phyloP scores from a whole-genome alignment of 768 basidiomycete species.

The Lactarius deliciosus region DNA sequence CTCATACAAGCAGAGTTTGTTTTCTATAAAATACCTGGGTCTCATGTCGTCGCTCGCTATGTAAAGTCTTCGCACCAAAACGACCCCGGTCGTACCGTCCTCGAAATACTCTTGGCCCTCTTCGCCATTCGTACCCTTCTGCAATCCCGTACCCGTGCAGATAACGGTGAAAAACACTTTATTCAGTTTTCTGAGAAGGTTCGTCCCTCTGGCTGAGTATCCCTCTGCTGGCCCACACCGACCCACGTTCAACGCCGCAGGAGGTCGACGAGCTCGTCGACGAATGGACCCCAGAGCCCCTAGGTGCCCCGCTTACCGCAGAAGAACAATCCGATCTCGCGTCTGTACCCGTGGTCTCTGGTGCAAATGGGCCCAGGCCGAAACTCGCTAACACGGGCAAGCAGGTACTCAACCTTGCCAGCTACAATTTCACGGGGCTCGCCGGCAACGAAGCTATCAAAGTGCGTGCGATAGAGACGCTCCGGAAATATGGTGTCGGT shows the following conservation, averaged over 20 bases:
- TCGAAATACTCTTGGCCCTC: constrained; percentile 84
- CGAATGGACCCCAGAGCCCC: constrained; percentile 89
- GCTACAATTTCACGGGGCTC: constrained; percentile 89
- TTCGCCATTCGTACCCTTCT: constrained; percentile 91
- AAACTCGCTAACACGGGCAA: constrained; percentile 72
- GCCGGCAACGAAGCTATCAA: constrained; percentile 80
- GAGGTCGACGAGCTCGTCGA: constrained; percentile 96
- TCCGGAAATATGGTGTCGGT: no score
- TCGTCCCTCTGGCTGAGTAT: constrained; percentile 26
- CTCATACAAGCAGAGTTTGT: constrained; percentile 58
- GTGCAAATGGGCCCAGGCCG: constrained; percentile 80
- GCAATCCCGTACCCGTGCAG: constrained; percentile 85
- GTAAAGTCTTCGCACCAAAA: constrained; percentile 94
- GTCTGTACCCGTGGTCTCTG: constrained; percentile 73
- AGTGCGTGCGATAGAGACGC: no score
- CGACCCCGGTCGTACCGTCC: constrained; percentile 87
- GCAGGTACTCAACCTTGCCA: constrained; percentile 80
- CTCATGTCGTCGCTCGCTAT: constrained; percentile 82
- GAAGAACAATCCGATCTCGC: constrained; percentile 68
- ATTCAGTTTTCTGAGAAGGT: constrained; percentile 92
- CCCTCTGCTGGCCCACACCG: neutral
- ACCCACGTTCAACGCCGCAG: constrained; percentile 41
- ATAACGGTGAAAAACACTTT: constrained; percentile 82
- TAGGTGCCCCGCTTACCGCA: constrained; percentile 60
- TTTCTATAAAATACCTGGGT: constrained; percentile 78